phyloP scores from a whole-genome alignment of 495 filamentous ascomycete genomes.

The Trichoderma asperelloides region DNA sequence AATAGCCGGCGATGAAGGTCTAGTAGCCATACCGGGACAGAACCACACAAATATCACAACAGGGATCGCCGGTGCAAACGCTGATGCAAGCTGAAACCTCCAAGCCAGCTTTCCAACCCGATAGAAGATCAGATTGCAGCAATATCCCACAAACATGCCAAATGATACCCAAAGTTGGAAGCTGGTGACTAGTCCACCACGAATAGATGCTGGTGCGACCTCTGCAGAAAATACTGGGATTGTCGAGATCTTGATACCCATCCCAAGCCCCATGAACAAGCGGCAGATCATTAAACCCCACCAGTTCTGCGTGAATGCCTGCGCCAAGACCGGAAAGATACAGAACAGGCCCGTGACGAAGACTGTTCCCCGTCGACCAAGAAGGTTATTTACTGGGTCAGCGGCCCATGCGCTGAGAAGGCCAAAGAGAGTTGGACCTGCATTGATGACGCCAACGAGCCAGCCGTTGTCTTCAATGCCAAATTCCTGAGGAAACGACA shows the following conservation, averaged over 20 bases:
- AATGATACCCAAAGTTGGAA: constrained; percentile 33
- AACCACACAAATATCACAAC: constrained; percentile 15
- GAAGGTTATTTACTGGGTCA: constrained; percentile 47
- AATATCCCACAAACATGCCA: constrained; percentile 18
- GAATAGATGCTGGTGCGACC: constrained; percentile 46
- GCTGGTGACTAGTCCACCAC: constrained; percentile 42
- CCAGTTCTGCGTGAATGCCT: constrained; percentile 17
- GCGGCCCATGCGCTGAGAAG: constrained; percentile 41
- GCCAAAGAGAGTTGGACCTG: constrained; percentile 20
- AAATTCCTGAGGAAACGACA: constrained; percentile 15
- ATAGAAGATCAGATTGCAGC: constrained; percentile 36
- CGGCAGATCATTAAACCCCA: constrained; percentile 16
- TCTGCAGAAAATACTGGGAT: constrained; percentile 53
- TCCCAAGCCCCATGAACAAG: constrained; percentile 29
- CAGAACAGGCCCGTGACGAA: constrained; percentile 40
- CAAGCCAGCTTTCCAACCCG: constrained; percentile 14
- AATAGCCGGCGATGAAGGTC: constrained; percentile 26
- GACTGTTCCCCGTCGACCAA: constrained; percentile 51
- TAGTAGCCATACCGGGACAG: constrained; percentile 18
- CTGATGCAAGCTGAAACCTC: constrained; percentile 17
- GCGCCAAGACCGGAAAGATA: constrained; percentile 46
- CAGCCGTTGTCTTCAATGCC: constrained; percentile 10
- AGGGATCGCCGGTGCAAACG: constrained; percentile 16
- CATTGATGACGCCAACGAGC: constrained; percentile 2
- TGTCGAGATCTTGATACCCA: constrained; percentile 50